phyloP scores from a whole-genome alignment of 2,329 filamentous ascomycete genomes.

The Fusarium sp. region DNA sequence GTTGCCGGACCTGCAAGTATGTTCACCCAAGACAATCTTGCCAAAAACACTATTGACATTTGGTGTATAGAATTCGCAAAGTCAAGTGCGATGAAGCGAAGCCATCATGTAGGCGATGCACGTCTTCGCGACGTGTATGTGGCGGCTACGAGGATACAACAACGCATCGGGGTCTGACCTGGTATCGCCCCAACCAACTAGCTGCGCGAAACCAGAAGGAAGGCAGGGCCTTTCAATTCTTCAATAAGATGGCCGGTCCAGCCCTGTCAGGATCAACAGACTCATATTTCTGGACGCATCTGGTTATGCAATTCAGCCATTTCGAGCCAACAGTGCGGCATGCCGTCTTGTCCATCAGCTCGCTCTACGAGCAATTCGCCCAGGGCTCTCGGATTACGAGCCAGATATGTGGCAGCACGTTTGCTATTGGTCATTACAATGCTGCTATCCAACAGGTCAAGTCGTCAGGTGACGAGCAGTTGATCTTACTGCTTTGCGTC shows the following conservation, averaged over 20 bases:
- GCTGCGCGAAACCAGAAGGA: conserved; percentile 14
- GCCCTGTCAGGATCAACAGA: conserved; percentile 25
- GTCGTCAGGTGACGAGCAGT: conserved; percentile 1
- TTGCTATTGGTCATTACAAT: conserved; percentile 29
- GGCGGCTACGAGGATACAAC: not conserved
- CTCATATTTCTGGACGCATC: conserved; percentile 39
- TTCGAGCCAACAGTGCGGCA: conserved; percentile 30
- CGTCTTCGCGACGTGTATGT: conserved; percentile 16
- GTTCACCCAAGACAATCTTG: not conserved
- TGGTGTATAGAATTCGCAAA: not conserved
- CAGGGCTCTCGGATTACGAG: conserved; percentile 5
- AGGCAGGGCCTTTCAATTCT: conserved; percentile 32
- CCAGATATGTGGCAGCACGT: conserved; percentile 17
- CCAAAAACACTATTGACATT: not conserved
- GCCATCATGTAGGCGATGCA: conserved; percentile 7
- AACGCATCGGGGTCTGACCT: conserved; percentile 4
- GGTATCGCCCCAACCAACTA: conserved; percentile 23
- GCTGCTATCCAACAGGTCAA: conserved; percentile 27
- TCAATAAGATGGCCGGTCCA: conserved; percentile 22
- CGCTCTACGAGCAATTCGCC: conserved; percentile 30
- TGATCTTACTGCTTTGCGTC: conserved; percentile 25
- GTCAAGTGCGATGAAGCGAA: conserved; percentile 21
- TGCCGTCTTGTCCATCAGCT: conserved; percentile 32
- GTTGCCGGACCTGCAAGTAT: conserved; percentile 5
- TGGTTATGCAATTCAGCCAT: conserved; percentile 41